Percentiles rank a stretch among this genome's conserved stretches.
These are phyloP conservation scores for Exophiala oligosperma DNA, from an alignment of 2,329 filamentous ascomycete genomes.

Conservation along the genomic window DNA sequence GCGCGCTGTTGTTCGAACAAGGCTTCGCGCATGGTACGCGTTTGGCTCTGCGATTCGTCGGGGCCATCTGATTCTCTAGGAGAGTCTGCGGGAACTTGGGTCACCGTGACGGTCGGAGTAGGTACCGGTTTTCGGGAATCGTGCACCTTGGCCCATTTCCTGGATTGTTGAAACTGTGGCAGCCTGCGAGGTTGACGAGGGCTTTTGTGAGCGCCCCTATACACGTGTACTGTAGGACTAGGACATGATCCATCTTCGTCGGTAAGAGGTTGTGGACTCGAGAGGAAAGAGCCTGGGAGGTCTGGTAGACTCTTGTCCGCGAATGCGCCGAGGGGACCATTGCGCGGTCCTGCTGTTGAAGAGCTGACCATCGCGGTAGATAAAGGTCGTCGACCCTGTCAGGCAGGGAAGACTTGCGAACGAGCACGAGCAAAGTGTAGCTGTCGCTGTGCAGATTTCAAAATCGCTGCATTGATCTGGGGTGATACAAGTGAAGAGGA, in stretches of 20 bases:
- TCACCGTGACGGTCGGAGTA: background rate
- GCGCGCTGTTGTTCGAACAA: conserved; percentile 26
- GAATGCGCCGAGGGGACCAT: background rate
- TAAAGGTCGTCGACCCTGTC: background rate
- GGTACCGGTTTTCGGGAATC: background rate
- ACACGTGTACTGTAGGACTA: conserved; percentile 10
- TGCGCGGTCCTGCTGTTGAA: background rate
- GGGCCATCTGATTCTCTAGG: background rate
- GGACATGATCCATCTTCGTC: conserved; percentile 4
- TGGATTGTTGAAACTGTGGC: conserved; percentile 23
- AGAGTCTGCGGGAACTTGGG: background rate
- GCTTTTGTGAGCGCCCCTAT: conserved; percentile 1
- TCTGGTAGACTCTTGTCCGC: conserved; percentile 11
- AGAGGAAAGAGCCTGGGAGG: conserved; percentile 12
- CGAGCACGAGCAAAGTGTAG: background rate
- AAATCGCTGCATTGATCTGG: background rate
- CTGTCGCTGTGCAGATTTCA: background rate
- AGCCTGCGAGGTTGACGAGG: conserved; percentile 6
- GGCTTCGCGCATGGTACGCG: conserved; percentile 11
- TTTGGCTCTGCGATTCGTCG: background rate
- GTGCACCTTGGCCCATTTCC: conserved; percentile 21
- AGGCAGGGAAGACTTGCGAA: too few relatives aligned
- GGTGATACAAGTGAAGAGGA: background rate
- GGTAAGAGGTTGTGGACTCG: background rate
- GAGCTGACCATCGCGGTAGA: background rate